These are phyloP conservation scores for Penicillium sp. DNA, from an alignment of 2,329 filamentous ascomycete species.

Conservation along the genomic window DNA sequence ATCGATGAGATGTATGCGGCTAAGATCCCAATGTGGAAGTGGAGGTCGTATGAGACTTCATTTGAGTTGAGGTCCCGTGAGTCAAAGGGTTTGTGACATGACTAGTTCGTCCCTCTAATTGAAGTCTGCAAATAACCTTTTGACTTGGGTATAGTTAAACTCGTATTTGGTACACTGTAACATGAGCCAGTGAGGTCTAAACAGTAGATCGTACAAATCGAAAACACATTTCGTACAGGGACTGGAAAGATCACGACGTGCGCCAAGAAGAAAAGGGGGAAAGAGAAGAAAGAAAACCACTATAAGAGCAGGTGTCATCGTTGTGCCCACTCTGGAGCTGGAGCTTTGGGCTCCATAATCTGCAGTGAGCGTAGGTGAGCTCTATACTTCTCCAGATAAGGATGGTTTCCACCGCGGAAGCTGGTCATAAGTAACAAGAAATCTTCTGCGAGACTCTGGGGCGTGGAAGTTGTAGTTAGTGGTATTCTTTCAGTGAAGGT, in stretches of 20 bases:
- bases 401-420: conserved; percentile 37
- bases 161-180: neutral
- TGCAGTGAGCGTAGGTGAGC: conserved; percentile 26
- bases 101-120: neutral
- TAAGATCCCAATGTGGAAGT: conserved; percentile 31
- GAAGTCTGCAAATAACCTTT: neutral
- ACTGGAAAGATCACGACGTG: neutral
- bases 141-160: neutral
- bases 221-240: neutral
- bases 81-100: neutral
- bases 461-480: conserved; percentile 8
- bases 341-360: conserved; percentile 11
- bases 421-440: conserved; percentile 32
- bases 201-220: neutral
- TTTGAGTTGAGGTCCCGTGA: conserved; percentile 13
- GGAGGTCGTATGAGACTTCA: conserved; percentile 29
- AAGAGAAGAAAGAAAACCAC: neutral
- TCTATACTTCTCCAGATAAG: conserved; percentile 33
- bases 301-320: conserved; percentile 4
- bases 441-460: conserved; percentile 26
- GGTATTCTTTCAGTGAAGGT: conserved; percentile 14
- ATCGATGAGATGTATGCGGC: conserved; percentile 36
- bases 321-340: conserved; percentile 17
- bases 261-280: neutral
- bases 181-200: neutral